phyloP scores from a whole-genome alignment of 495 filamentous ascomycete genomes.

The Oidiodendron maius region DNA sequence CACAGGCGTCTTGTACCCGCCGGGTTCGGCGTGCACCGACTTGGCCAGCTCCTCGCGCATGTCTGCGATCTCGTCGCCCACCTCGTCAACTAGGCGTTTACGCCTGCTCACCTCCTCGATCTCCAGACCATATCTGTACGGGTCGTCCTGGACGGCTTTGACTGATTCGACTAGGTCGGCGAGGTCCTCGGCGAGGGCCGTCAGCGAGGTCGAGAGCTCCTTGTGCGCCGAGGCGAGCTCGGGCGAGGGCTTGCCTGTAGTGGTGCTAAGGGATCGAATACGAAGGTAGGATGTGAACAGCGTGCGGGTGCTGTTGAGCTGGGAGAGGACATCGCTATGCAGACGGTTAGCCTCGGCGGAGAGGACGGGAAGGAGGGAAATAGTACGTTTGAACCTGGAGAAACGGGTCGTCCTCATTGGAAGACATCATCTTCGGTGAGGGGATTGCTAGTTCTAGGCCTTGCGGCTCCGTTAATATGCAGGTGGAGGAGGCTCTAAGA shows the following conservation, averaged over 20 bases:
- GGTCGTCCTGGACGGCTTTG: constrained; percentile 80
- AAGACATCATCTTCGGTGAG: constrained; percentile 56
- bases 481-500: no score
- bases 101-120: constrained; percentile 75
- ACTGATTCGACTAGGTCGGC: constrained; percentile 86
- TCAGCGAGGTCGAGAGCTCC: constrained; percentile 74
- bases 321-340: constrained; percentile 74
- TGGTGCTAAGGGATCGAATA: constrained; percentile 72
- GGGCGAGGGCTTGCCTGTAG: constrained; percentile 61
- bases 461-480: no score
- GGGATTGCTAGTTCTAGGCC: no score
- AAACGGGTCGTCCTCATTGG: constrained; percentile 78
- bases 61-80: constrained; percentile 79
- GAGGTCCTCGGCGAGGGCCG: constrained; percentile 77
- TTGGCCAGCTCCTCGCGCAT: constrained; percentile 78
- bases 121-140: constrained; percentile 82
- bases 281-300: constrained; percentile 94
- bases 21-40: constrained; percentile 14
- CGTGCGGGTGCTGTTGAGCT: constrained; percentile 70
- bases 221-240: constrained; percentile 78
- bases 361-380: not conserved
- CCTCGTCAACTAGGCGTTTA: constrained; percentile 78
- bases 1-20: not conserved
- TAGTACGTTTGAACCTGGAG: constrained; percentile 84
- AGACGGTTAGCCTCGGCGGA: constrained; percentile 4